Conservation (phyloP, 2,329 filamentous ascomycete species). For the Cercospora sp. region DNA sequence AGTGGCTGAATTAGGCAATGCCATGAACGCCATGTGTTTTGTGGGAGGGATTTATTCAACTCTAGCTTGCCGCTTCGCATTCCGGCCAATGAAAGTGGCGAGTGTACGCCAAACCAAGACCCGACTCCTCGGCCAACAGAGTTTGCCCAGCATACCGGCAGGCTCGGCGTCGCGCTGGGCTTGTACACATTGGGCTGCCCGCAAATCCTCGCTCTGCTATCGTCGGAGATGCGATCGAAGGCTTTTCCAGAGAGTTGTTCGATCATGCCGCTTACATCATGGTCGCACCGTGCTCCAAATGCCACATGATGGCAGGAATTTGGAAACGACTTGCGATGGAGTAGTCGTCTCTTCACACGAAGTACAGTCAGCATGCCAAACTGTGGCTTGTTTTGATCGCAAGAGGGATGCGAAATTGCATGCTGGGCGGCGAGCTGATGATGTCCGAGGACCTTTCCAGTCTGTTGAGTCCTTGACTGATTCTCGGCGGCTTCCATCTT, state of each 20-base stretch:
- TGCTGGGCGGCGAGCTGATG: background rate
- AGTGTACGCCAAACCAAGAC: slow-evolving; percentile 6
- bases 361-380: background rate
- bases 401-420: background rate
- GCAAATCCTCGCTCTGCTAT: background rate
- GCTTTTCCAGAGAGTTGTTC: background rate
- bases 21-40: slow-evolving; percentile 9
- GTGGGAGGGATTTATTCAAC: background rate
- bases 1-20: slow-evolving; percentile 2
- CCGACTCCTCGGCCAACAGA: background rate
- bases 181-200: background rate
- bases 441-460: background rate
- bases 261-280: slow-evolving; percentile 1
- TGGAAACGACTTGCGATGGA: background rate
- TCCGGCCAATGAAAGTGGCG: background rate
- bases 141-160: slow-evolving; percentile 7
- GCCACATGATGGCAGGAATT: background rate
- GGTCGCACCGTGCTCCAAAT: background rate
- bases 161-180: slow-evolving; percentile 4
- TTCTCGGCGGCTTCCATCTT: background rate
- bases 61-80: background rate
- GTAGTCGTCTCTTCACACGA: background rate
- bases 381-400: background rate
- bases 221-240: background rate
- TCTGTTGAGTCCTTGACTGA: background rate